phyloP scores from a whole-genome alignment of 371 early-diverging fungal genomes.

The Dipsacomyces acuminosporus region DNA sequence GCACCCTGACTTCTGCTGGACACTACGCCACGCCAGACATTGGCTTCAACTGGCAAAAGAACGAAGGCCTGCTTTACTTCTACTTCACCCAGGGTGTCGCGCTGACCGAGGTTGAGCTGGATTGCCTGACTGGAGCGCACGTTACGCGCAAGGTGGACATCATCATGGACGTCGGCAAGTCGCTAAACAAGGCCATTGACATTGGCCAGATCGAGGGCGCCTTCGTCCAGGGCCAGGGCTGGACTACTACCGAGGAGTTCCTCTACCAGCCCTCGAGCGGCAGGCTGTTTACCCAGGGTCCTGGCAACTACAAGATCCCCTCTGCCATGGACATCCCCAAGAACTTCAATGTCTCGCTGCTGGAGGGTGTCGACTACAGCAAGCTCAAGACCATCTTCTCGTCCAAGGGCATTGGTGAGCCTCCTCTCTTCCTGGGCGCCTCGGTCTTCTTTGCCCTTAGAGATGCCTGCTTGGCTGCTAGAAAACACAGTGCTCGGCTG shows the following conservation, averaged over 20 bases:
- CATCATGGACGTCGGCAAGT: slow-evolving; percentile 68
- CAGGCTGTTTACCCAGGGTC: slow-evolving; percentile 64
- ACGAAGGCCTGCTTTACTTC: slow-evolving; percentile 58
- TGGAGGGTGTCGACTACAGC: slow-evolving; percentile 56
- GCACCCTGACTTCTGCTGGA: slow-evolving; percentile 67
- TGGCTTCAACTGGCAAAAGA: slow-evolving; percentile 61
- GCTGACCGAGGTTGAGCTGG: slow-evolving; percentile 71
- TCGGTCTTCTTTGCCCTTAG: slow-evolving; percentile 69
- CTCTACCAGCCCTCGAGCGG: slow-evolving; percentile 59
- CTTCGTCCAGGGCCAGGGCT: slow-evolving; percentile 72
- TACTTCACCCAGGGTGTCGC: slow-evolving; percentile 76
- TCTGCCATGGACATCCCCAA: slow-evolving; percentile 70
- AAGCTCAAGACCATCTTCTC: slow-evolving; percentile 62
- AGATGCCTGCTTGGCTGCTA: slow-evolving; percentile 61
- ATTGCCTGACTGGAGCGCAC: slow-evolving; percentile 70
- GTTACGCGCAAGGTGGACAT: slow-evolving; percentile 63
- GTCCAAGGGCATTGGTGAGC: slow-evolving; percentile 79
- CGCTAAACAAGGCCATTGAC: slow-evolving; percentile 72
- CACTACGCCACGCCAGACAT: slow-evolving; percentile 71
- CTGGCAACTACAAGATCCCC: slow-evolving; percentile 78
- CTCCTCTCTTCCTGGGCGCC: slow-evolving; percentile 71
- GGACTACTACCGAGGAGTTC: slow-evolving; percentile 70
- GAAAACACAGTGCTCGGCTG: slow-evolving; percentile 47
- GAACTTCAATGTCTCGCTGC: slow-evolving; percentile 62
- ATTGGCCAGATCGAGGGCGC: slow-evolving; percentile 83